Percentiles rank a stretch among this genome's conserved stretches.
These are phyloP conservation scores for Microthlaspi erraticum DNA, from an alignment of 345 rosid species.

Conservation along the genomic window DNA sequence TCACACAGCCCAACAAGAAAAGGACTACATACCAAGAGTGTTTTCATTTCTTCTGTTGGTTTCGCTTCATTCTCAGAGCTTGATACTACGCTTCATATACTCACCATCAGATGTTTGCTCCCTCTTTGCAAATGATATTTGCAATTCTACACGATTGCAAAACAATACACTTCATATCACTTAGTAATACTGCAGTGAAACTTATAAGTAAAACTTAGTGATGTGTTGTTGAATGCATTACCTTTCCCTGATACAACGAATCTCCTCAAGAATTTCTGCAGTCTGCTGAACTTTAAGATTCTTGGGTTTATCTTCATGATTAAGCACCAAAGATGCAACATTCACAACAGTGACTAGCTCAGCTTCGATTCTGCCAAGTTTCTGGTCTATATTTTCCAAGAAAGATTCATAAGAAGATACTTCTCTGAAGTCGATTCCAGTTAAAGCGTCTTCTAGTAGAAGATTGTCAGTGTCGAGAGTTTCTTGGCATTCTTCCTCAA, in stretches of 20 bases:
- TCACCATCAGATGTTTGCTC: constrained; percentile 30
- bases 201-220: constrained; percentile 6
- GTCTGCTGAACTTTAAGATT: constrained; percentile 65
- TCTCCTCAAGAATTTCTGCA: constrained; percentile 64
- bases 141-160: constrained; percentile 38
- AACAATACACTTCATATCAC: neutral
- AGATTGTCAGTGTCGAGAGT: constrained; percentile 30
- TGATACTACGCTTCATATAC: constrained; percentile 5
- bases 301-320: constrained; percentile 54
- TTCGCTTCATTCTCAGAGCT: constrained; percentile 13
- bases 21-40: constrained; percentile 2
- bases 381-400: constrained; percentile 63
- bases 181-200: neutral
- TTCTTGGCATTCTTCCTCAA: constrained; percentile 40
- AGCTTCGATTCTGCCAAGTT: constrained; percentile 65
- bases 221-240: constrained; percentile 37
- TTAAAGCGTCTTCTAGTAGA: constrained; percentile 42
- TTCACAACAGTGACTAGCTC: constrained; percentile 68
- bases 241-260: constrained; percentile 63
- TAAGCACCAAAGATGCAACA: constrained; percentile 60
- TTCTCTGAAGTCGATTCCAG: constrained; percentile 40
- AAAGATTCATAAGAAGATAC: constrained; percentile 65
- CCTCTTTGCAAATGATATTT: constrained; percentile 33
- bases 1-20: no score
- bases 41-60: neutral